Conservation (phyloP, 352 stramenopile genomes). For the Pythium myriotylum region DNA sequence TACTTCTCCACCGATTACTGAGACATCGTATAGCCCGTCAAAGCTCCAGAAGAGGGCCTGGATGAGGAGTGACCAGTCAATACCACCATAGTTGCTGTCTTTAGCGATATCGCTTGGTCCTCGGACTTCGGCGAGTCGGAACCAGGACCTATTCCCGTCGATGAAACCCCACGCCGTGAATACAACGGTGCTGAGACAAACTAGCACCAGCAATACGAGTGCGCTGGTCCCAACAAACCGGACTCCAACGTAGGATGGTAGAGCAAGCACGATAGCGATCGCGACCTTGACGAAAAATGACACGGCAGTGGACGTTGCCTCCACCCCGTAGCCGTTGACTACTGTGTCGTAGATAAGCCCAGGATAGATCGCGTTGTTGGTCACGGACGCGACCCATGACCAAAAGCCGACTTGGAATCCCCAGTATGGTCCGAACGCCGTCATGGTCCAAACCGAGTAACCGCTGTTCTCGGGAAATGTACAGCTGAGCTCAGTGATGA, state of each 20-base stretch:
- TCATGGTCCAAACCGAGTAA: conserved; percentile 79
- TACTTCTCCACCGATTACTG: conserved; percentile 84
- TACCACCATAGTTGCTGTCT: background rate
- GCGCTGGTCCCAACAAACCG: conserved; percentile 29
- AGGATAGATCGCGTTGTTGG: conserved; percentile 80
- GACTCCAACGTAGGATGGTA: conserved; percentile 45
- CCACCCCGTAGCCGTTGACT: conserved; percentile 29
- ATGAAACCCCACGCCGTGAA: conserved; percentile 48
- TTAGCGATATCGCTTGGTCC: background rate
- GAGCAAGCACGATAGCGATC: conserved; percentile 36
- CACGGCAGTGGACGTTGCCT: conserved; percentile 23
- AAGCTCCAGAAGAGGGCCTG: conserved; percentile 95
- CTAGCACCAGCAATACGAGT: conserved; percentile 29
- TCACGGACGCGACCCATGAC: conserved; percentile 71
- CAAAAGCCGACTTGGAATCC: conserved; percentile 85
- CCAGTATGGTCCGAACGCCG: conserved; percentile 80
- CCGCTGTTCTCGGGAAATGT: conserved; percentile 80
- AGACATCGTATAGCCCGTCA: conserved; percentile 88
- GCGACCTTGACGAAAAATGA: conserved; percentile 39
- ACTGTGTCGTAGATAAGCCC: conserved; percentile 29
- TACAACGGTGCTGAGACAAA: conserved; percentile 33
- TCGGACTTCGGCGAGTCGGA: conserved; percentile 21
- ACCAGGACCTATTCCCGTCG: conserved; percentile 25
- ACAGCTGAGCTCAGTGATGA: conserved; percentile 76
- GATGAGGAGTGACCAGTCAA: conserved; percentile 46